These are phyloP conservation scores for Aspergillus pseudoglaucus DNA, from an alignment of 2,329 filamentous ascomycete genomes.

Conservation along the genomic window DNA sequence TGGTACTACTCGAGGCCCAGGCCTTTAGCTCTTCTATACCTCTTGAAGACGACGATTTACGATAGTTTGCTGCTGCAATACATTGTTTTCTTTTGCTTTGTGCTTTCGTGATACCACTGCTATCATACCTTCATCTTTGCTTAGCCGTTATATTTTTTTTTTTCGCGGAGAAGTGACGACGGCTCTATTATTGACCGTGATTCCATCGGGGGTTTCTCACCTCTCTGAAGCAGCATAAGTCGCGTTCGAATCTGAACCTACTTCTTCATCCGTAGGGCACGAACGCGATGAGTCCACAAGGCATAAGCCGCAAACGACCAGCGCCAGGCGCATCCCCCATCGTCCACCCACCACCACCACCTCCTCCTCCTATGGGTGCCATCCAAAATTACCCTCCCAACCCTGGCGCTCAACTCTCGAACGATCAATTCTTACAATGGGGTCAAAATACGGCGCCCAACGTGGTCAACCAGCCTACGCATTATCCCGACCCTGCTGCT, in stretches of 20 bases:
- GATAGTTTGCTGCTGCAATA: constrained; percentile 4
- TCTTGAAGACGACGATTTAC: constrained; percentile 9
- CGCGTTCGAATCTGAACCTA: too few species aligned
- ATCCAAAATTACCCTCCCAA: constrained; percentile 43
- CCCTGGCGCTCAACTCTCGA: constrained; percentile 39
- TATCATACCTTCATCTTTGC: neutral
- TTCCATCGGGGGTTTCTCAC: too few species aligned
- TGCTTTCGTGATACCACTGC: constrained; percentile 4
- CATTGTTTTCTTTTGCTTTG: constrained; percentile 5
- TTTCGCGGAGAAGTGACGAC: too few species aligned
- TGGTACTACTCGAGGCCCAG: neutral
- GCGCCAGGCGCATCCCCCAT: constrained; percentile 66
- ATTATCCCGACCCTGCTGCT: constrained; percentile 36
- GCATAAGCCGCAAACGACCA: constrained; percentile 59
- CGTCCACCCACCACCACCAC: constrained; percentile 46
- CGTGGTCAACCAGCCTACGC: constrained; percentile 16
- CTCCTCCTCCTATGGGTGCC: constrained; percentile 37
- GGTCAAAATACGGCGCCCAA: constrained; percentile 38
- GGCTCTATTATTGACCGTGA: neutral
- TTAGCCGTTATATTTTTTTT: neutral
- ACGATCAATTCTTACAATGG: constrained; percentile 52
- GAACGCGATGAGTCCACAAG: constrained; percentile 35
- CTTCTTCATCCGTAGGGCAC: too few species aligned
- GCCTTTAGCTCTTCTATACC: neutral
- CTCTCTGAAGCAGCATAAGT: too few species aligned